Evolutionary conservation across 768 basidiomycete species (phyloP), one percentile per base, ranked within the genome.

Genomic region (Leccinum uliginosum): DNA sequence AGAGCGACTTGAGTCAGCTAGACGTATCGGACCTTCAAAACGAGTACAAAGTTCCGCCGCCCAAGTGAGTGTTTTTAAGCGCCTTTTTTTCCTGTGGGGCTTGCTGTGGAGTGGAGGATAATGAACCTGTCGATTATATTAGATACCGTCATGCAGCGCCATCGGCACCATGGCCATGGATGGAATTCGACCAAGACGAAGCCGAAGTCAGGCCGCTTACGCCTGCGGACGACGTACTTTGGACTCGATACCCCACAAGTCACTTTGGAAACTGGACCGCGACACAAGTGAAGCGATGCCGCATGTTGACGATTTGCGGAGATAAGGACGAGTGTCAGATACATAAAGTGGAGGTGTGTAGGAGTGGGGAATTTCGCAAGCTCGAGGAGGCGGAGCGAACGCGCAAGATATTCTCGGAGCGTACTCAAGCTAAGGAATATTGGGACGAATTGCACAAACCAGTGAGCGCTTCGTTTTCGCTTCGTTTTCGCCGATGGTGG

Each of bases 251-350:
- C 60, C 82, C 83, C 0, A 77, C 81, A 56, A 76, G 77, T 1
- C 67, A 76, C 12, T 85, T 80, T 57, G 79, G 79, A 11, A 85
- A 83, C 57, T 83, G 83, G 83, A 82, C 80, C 0, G 65, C 64
- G 6, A 66, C 65, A 14, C 83, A 83, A 51, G 72, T 77, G 19
- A 0, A 38, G 0, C 64, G 70, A 48, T 75, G 74, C 45, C 60
- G 65, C 52, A 76, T 79, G 70, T 40, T 66, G 53, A 54, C 51
- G 24, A 71, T 59, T 10, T 67, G 60, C 38, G 19, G 54, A 11
- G 53, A 55, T 12, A 29, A 56, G 34, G 55, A 61, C 1, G 4
- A 6, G 15, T 72, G 63, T 45, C 24, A 34, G 4, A 59, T 71
- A 51, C 61, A 71, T 50, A 62, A 48, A 34, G 59, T 67, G 29